Evolutionary conservation across 371 early-diverging fungal species (phyloP).

Genomic region (Mucor plumbeus): DNA sequence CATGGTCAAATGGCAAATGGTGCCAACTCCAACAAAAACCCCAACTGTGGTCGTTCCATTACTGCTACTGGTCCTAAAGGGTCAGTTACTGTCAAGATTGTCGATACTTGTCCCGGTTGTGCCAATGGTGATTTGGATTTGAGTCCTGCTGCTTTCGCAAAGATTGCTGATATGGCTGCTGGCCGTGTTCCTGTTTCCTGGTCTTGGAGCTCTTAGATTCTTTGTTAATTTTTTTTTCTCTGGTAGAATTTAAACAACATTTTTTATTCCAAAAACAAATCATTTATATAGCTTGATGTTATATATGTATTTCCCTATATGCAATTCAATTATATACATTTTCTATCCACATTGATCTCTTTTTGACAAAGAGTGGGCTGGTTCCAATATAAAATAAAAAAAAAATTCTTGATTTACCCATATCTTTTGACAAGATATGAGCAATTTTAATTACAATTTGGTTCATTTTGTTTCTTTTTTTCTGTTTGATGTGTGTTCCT

Average conservation of each 20-base stretch:
- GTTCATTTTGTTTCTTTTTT: background rate
- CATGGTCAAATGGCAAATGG: constrained; percentile 32
- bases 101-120: constrained; percentile 68
- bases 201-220: constrained; percentile 30
- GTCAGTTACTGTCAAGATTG: constrained; percentile 54
- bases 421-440: background rate
- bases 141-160: constrained; percentile 58
- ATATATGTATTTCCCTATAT: background rate
- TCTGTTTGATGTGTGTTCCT: background rate
- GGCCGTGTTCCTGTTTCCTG: constrained; percentile 62
- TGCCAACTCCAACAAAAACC: constrained; percentile 39
- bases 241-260: constrained; percentile 15
- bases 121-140: constrained; percentile 61
- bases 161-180: constrained; percentile 51
- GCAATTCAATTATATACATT: background rate
- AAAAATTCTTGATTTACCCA: background rate
- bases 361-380: constrained; percentile 15
- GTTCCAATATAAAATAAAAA: constrained; percentile 3
- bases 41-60: constrained; percentile 60
- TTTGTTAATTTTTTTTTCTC: constrained; percentile 8
- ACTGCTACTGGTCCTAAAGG: constrained; percentile 53
- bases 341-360: background rate
- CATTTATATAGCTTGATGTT: background rate
- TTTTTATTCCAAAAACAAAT: background rate
- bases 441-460: background rate